These are phyloP conservation scores for Trypanosoma cruzi DNA, from an alignment of 208 protist species.

Conservation along the genomic window DNA sequence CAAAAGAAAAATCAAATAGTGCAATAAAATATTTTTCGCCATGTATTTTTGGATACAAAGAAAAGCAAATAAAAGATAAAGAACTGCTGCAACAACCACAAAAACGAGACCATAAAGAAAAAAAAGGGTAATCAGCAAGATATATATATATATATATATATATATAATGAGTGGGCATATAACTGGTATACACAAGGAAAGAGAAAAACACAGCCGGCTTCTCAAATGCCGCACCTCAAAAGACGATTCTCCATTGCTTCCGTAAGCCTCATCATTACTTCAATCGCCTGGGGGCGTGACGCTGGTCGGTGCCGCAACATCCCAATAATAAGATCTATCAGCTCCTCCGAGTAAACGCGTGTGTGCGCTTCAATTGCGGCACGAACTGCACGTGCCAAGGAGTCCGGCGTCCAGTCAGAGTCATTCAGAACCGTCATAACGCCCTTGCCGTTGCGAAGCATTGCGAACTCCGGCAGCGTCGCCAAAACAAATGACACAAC, in stretches of 20 bases:
- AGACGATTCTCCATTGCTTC: slow-evolving; percentile 60
- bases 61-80: too few species aligned
- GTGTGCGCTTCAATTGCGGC: slow-evolving; percentile 37
- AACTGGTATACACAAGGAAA: too few species aligned
- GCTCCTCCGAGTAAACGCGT: slow-evolving; percentile 48
- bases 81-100: too few species aligned
- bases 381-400: slow-evolving; percentile 50
- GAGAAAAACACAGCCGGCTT: background rate
- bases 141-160: too few species aligned
- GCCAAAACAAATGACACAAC: slow-evolving; percentile 82
- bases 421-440: slow-evolving; percentile 54
- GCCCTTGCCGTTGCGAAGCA: slow-evolving; percentile 50
- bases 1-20: too few species aligned
- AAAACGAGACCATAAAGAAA: too few species aligned
- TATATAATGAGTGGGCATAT: too few species aligned
- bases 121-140: too few species aligned
- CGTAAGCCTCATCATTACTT: slow-evolving; percentile 45
- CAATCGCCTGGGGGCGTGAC: slow-evolving; percentile 41
- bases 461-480: slow-evolving; percentile 71
- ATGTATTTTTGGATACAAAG: too few species aligned
- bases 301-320: slow-evolving; percentile 71
- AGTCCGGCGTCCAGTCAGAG: slow-evolving; percentile 47
- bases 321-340: slow-evolving; percentile 59
- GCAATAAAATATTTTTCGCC: too few species aligned
- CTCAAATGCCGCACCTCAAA: slow-evolving; percentile 25